Evolutionary conservation across 371 early-diverging fungal genomes (phyloP).

Genomic region (Coemansia sp.): DNA sequence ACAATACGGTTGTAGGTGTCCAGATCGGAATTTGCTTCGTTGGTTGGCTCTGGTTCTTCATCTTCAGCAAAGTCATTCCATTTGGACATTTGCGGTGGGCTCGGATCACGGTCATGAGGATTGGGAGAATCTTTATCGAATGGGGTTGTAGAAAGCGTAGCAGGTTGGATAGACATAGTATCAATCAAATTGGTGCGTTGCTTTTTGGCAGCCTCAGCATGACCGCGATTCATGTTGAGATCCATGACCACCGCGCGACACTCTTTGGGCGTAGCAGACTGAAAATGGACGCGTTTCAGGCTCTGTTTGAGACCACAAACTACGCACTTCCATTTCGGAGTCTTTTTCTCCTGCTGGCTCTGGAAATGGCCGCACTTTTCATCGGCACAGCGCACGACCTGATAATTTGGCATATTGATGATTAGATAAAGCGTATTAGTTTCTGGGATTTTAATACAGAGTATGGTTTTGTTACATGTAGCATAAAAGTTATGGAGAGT

Average conservation of each 20-base stretch:
- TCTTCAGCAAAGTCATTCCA: constrained; percentile 20
- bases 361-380: constrained; percentile 48
- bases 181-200: not conserved
- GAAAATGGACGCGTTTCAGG: constrained; percentile 37
- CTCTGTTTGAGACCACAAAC: constrained; percentile 50
- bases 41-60: not conserved
- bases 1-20: constrained; percentile 19
- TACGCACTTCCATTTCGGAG: constrained; percentile 44
- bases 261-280: constrained; percentile 40
- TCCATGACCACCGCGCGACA: constrained; percentile 47
- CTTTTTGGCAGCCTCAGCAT: constrained; percentile 5
- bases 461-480: not conserved
- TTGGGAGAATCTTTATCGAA: not conserved
- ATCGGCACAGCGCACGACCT: constrained; percentile 46
- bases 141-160: not conserved
- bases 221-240: constrained; percentile 43
- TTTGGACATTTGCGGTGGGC: constrained; percentile 3
- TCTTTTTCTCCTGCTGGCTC: constrained; percentile 49
- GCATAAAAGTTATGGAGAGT: not conserved
- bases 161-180: not conserved
- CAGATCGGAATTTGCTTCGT: not conserved
- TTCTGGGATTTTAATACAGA: not conserved
- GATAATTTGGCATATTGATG: constrained; percentile 41
- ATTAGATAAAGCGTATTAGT: not conserved
- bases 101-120: not conserved